Evolutionary conservation across 352 stramenopile genomes (phyloP).

Genomic region (Phytophthora pisi): DNA sequence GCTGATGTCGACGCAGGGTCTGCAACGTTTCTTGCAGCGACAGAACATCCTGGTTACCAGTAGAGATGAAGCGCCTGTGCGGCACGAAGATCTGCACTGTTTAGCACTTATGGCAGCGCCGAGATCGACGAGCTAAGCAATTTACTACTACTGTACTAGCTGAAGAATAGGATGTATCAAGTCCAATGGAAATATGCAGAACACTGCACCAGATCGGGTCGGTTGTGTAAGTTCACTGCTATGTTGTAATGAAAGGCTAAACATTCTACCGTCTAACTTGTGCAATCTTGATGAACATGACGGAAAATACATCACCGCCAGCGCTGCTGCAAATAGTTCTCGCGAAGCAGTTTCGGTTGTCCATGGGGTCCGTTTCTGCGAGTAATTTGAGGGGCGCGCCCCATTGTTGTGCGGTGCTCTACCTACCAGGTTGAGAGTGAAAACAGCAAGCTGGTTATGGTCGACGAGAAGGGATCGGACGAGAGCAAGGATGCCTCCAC

Average conservation of each 20-base stretch:
- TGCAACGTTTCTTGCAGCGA: constrained; percentile 68
- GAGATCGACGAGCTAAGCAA: constrained; percentile 15
- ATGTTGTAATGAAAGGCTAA: too few relatives aligned
- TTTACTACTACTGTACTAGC: background rate
- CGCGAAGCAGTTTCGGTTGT: constrained; percentile 12
- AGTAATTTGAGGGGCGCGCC: constrained; percentile 14
- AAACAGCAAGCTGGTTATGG: constrained; percentile 24
- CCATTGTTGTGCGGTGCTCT: constrained; percentile 4
- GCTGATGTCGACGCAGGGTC: constrained; percentile 72
- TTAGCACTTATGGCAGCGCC: constrained; percentile 64
- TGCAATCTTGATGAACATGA: background rate
- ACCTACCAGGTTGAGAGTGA: background rate
- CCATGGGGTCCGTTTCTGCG: constrained; percentile 18
- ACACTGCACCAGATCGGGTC: too few relatives aligned
- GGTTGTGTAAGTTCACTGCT: too few relatives aligned
- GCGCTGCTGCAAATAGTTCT: constrained; percentile 17
- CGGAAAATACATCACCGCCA: background rate
- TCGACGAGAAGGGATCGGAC: constrained; percentile 37
- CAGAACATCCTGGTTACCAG: constrained; percentile 57
- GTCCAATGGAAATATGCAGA: background rate
- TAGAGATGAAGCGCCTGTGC: constrained; percentile 27
- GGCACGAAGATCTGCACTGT: constrained; percentile 75
- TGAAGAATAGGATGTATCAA: background rate
- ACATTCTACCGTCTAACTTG: background rate
- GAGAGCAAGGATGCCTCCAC: constrained; percentile 37